Base-by-base conservation (phyloP, 176 grass and related monocot genomes). In the Tillandsia leiboldiana region DNA sequence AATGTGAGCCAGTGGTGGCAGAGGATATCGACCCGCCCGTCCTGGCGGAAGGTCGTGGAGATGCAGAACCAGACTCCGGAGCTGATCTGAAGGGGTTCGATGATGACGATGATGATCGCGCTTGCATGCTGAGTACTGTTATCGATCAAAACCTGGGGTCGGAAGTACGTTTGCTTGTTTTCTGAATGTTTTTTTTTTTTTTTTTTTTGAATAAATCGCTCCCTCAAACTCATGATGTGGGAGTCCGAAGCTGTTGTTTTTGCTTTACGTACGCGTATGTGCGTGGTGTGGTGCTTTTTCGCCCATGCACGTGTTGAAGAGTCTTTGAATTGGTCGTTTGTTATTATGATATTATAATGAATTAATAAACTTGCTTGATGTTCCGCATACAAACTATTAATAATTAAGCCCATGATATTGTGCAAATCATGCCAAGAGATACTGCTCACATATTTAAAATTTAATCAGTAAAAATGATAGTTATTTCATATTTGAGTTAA, bases 1-100 rank as follows among this genome's bases (percentile, higher is more conserved):
- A 89, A 82, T 28, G 88, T 96, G 47, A 80, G 51, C 75, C 62
- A 82, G 70, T 96, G 92, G 92, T 96, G 88, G 92, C 9, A 70
- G 1, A 52, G 57, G 26, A 79, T 96, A 51, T 96, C 92, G 50
- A 53, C 1, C 3, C 88, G 88, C 26, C 15, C 80, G 0, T 65
- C 92, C 14, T 96, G 92, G 92, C 24, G 73, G 20, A 86, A 83
- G 75, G 92, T 91, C 56, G 85, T 84, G 72, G 80, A 58, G 77
- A 80, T 85, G 71, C 88, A 91, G 73, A 80, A 89, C 72, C 77
- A 78, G 75, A 85, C 83, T 2, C 85, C 81, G 20, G 28, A 77
- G 24, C 51, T 64, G 51, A 10, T 74, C 53, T 83, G 22, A 83
- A 23, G 8, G 18, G 59, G 6, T 24, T 24, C 24, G 24, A 24